Evolutionary conservation across 306 rosid genomes (phyloP), one percentile per base, ranked within the genome.

Genomic region (Medicago arabica): DNA sequence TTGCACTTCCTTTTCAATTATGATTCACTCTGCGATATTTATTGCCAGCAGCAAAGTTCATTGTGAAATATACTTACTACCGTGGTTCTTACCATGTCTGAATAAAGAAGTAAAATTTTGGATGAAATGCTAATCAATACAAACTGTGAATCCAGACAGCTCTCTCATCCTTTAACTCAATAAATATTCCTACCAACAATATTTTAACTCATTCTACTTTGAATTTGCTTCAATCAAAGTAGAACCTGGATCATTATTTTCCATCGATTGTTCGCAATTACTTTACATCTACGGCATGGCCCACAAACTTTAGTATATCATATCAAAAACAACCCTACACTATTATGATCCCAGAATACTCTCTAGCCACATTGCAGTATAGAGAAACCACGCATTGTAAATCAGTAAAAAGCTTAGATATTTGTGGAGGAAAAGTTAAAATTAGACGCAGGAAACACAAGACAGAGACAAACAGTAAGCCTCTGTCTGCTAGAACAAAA

Each of bases 191-290:
- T 61, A 39, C 67, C 62, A 9, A 78, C 54, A 69, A 69, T 18
- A 59, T 18, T 9, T 13, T 17, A 73, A 46, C 40, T 39, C 25
- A 38, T 19, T 67, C 76, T 50, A 8, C 9, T 11, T 39, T 15
- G 8, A 70, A 71, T 72, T 63, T 72, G 28, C 50, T 51, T 23
- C 6, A 74, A 73, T 66, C 44, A 46, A 72, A 55, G 46, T 46
- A 66, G 62, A 79, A 67, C 14, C 13, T 14, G 12, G 57, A 74
- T 36, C 38, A 57, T n/a, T 9, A 8, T 64, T n/a, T 69, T 67
- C 11, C 74, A 51, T n/a, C 7, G 2, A 72, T 51, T 58, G 46
- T 58, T 55, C 44, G 34, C 25, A 66, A 13, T 11, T 49, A 63
- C 51, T 40, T 39, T 51, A 4, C 57, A 47, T 23, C 74, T 36